Conservation (phyloP, 495 filamentous ascomycete genomes). For the Neurospora sp. region DNA sequence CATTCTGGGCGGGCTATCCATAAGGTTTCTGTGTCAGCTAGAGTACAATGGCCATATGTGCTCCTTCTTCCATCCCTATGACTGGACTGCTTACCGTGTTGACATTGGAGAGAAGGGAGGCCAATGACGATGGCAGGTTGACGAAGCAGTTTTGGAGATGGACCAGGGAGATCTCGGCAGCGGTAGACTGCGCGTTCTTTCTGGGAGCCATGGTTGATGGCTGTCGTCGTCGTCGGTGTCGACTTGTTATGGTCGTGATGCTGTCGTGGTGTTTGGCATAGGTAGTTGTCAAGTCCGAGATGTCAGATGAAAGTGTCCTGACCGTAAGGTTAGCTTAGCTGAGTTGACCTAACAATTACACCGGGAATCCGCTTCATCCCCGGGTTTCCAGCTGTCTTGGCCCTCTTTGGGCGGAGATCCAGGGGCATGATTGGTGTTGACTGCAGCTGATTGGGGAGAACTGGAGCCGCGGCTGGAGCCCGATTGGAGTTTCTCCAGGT, state of each 20-base stretch:
- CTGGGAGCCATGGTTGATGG: conserved; percentile 44
- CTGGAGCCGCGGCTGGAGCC: background rate
- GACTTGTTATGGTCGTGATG: background rate
- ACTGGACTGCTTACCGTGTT: conserved; percentile 58
- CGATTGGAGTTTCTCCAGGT: background rate
- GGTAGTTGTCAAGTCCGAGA: background rate
- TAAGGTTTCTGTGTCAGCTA: background rate
- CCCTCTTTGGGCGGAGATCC: background rate
- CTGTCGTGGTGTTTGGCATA: background rate
- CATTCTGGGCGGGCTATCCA: conserved; percentile 76
- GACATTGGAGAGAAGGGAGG: conserved; percentile 70
- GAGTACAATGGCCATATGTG: background rate
- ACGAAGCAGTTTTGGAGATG: conserved; percentile 89
- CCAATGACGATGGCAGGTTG: conserved; percentile 81
- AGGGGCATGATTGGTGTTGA: background rate
- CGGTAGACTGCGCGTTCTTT: conserved; percentile 55
- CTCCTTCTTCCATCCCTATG: background rate
- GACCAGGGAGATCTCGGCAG: conserved; percentile 68
- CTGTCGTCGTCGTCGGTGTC: background rate
- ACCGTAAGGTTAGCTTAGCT: background rate
- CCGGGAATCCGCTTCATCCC: background rate
- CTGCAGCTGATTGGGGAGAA: background rate
- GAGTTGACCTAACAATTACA: background rate
- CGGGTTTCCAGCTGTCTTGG: background rate
- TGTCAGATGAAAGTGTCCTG: background rate